phyloP scores from a whole-genome alignment of 208 protist genomes.

The Sergeia podlipaevii region DNA sequence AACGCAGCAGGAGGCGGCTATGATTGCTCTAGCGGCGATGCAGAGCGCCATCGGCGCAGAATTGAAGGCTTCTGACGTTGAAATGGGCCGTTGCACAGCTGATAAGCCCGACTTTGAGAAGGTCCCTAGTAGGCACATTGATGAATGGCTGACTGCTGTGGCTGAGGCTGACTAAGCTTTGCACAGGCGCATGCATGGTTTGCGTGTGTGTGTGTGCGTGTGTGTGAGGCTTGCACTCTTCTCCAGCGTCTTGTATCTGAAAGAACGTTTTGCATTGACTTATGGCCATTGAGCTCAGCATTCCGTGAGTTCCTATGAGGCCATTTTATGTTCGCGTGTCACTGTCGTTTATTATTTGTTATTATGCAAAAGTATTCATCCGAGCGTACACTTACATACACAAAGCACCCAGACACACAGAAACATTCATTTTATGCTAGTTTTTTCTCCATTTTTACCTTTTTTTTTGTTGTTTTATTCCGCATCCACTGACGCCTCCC shows the following conservation, averaged over 20 bases:
- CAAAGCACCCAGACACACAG: background rate
- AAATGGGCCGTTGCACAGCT: conserved; percentile 68
- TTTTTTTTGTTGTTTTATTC: too few relatives aligned
- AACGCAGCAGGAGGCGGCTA: conserved; percentile 69
- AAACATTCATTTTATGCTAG: background rate
- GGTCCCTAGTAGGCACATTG: conserved; percentile 64
- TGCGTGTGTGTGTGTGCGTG: background rate
- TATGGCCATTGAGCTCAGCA: background rate
- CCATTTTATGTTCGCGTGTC: background rate
- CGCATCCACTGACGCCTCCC: too few relatives aligned
- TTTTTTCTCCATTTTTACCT: background rate
- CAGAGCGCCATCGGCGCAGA: conserved; percentile 69
- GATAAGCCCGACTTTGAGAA: conserved; percentile 38
- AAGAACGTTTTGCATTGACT: background rate
- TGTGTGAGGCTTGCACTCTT: background rate
- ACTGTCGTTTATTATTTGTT: background rate
- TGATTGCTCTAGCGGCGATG: conserved; percentile 78
- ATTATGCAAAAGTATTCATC: conserved; percentile 3
- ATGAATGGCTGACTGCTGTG: conserved; percentile 86
- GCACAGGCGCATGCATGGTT: background rate
- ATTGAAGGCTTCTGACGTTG: conserved; percentile 77
- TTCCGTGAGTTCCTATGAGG: too few relatives aligned
- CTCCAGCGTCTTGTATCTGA: background rate
- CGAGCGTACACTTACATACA: background rate
- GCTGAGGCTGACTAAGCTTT: conserved; percentile 76